Evolutionary conservation across 1,284 basidiomycete species (phyloP).

Genomic region (Flammula alnicola): DNA sequence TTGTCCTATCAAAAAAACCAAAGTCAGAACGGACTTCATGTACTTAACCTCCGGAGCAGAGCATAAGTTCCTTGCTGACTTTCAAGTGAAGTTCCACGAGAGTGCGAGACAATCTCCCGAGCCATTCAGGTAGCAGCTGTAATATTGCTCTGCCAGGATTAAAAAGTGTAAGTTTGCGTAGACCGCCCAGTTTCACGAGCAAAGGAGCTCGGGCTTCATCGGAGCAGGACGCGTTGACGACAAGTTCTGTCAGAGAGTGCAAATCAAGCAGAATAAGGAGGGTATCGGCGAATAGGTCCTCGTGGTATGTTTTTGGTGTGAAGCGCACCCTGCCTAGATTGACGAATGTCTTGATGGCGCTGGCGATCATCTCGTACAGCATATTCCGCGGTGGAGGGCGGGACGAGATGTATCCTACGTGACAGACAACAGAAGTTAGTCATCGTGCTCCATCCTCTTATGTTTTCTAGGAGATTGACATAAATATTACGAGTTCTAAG

Average conservation of each 20-base stretch:
- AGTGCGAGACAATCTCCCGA: conserved; percentile 36
- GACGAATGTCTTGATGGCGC: conserved; percentile 40
- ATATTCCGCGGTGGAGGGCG: conserved; percentile 39
- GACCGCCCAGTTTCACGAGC: conserved; percentile 36
- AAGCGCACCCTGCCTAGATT: conserved; percentile 45
- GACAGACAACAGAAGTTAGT: not conserved
- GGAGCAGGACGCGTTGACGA: conserved; percentile 46
- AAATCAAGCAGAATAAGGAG: conserved; percentile 33
- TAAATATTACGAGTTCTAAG: too few relatives aligned
- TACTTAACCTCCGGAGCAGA: not conserved
- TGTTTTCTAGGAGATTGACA: conserved; percentile 1
- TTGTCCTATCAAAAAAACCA: conserved; percentile 43
- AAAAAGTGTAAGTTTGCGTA: conserved; percentile 43
- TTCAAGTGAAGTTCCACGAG: conserved; percentile 45
- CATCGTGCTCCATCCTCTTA: too few relatives aligned
- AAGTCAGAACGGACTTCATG: not conserved
- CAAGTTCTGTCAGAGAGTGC: conserved; percentile 37
- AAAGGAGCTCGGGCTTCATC: conserved; percentile 37
- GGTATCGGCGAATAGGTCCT: conserved; percentile 40
- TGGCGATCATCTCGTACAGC: conserved; percentile 35
- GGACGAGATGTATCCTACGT: conserved; percentile 45
- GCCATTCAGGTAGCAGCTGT: conserved; percentile 50
- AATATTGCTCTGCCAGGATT: conserved; percentile 49
- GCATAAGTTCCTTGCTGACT: conserved; percentile 33
- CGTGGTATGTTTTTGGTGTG: conserved; percentile 42